Base-by-base conservation (phyloP, 169 alveolate genomes). In the Pseudocohnilembus persalinus region DNA sequence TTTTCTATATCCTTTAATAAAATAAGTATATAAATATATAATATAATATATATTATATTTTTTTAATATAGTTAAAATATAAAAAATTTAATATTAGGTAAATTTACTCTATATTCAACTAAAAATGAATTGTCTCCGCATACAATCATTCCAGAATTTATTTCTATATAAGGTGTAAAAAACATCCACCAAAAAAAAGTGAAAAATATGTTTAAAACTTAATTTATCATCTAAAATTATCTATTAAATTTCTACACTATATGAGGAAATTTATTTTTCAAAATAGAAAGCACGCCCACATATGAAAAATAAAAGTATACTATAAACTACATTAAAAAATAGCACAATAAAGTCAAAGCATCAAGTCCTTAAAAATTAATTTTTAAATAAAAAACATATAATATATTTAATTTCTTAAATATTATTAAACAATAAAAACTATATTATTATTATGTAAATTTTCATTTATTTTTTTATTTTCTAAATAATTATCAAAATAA, bases 141-240 rank as follows among this genome's bases (percentile, higher is more conserved):
- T 0, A 73, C 35, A 28, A 63, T 64, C 33, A 79, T 79, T 11
- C 84, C 84, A 0, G 64, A 32, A 4, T 73, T 49, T 63, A 79
- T 79, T 79, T 79, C 84, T 0, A 73, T 79, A 32, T 34, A 79
- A 16, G 84, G 84, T 11, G 84, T 79, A 27, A 79, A 32, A 64
- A 79, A 79, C 1, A 79, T 79, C 84, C 84, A 79, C 31, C 64
- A 79, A 31, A 49, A 79, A 79, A 79, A 72, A 16, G 84, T 49
- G 31, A 79, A 79, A 63, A 79, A 79, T 0, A 64, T 29, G 30
- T 35, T 79, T 29, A 35, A 72, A 31, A 79, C 29, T 49, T 79
- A 63, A 31, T 79, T 79, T 26, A 79, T 79, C 0, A 0, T 64
- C 33, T 32, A 32, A 79, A 79, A 79, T 31, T 33, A 49, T 29